Base-by-base conservation (phyloP, 192 early-diverging fungal genomes). In the Radiomyces spectabilis region DNA sequence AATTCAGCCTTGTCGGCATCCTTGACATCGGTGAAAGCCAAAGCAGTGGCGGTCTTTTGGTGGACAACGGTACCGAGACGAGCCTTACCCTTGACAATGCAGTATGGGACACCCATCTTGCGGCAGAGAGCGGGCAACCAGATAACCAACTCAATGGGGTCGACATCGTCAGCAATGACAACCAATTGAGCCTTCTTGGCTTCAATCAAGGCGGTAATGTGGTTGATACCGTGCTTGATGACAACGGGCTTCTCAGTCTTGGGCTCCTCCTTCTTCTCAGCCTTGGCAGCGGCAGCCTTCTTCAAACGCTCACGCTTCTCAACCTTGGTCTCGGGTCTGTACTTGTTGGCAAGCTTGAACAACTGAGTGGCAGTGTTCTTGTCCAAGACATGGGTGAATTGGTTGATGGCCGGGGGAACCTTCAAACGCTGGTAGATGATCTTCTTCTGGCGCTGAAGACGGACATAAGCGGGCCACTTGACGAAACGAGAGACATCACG, bases 211-310 rank as follows among this genome's bases (percentile, higher is more conserved):
- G 89, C 90, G 59, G 94, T 94, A 65, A 99, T 89, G 81, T 99
- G 97, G 87, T 99, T 99, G 74, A 99, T 93, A 80, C 97, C 97
- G 80, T 93, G 93, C 92, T 99, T 97, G 80, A 99, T 86, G 51
- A 91, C 75, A 65, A 85, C 72, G 48, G 94, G 94, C 91, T 97
- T 97, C 81, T 92, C 89, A 57, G 85, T 75, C 54, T 81, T 78
- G 27, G 52, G 27, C 64, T 88, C 88, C 45, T 85, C 80, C 87
- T 93, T 91, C 79, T 83, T 81, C 57, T 88, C 87, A 49, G 91
- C 89, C 76, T 90, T 88, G 65, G 85, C 77, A 62, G 87, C 87
- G 48, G 95, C 97, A 73, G 87, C 83, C 41, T 82, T 82, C 35
- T 72, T 80, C 55, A 97, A 81, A 79, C 97, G 97, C 49, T 80